phyloP scores from a whole-genome alignment of 164 flowering plant species.

The Aristolochia fimbriata region DNA sequence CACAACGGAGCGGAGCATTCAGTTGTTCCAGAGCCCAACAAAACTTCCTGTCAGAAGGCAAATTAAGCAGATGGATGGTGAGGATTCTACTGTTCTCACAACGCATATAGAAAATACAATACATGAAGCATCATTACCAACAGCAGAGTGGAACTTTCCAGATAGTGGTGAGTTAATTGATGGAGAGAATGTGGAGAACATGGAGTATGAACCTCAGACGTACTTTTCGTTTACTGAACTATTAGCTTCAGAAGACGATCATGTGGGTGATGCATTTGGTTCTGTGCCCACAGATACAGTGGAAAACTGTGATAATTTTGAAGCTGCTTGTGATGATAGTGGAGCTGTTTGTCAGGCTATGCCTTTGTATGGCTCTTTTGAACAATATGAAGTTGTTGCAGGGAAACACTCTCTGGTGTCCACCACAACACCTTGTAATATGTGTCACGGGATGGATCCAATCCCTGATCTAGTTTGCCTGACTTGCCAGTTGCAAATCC shows the following conservation, averaged over 20 bases:
- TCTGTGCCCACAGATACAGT: constrained; percentile 17
- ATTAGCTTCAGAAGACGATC: constrained; percentile 54
- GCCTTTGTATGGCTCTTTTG: constrained; percentile 12
- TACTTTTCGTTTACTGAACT: constrained; percentile 75
- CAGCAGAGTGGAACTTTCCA: constrained; percentile 30
- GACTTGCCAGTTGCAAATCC: constrained; percentile 48
- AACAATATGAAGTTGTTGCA: constrained; percentile 13
- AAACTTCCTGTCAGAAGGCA: constrained; percentile 78
- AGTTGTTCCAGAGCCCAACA: constrained; percentile 18
- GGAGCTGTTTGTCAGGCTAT: constrained; percentile 2
- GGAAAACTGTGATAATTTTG: constrained; percentile 20
- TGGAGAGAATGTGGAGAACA: constrained; percentile 35
- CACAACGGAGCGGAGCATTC: constrained; percentile 25
- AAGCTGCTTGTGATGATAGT: constrained; percentile 3
- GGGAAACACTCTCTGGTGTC: constrained; percentile 13
- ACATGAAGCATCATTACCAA: constrained; percentile 21
- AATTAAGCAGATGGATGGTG: constrained; percentile 30
- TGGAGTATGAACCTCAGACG: constrained; percentile 93
- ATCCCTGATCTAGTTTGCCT: constrained; percentile 56
- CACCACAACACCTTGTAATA: constrained; percentile 24
- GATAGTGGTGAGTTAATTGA: constrained; percentile 22
- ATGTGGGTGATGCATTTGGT: constrained; percentile 20
- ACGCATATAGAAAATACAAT: constrained; percentile 17
- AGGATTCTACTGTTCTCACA: constrained; percentile 12
- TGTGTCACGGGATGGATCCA: constrained; percentile 42